Evolutionary conservation across 2,329 filamentous ascomycete species (phyloP).

Genomic region (Paraphaeosphaeria minitans): DNA sequence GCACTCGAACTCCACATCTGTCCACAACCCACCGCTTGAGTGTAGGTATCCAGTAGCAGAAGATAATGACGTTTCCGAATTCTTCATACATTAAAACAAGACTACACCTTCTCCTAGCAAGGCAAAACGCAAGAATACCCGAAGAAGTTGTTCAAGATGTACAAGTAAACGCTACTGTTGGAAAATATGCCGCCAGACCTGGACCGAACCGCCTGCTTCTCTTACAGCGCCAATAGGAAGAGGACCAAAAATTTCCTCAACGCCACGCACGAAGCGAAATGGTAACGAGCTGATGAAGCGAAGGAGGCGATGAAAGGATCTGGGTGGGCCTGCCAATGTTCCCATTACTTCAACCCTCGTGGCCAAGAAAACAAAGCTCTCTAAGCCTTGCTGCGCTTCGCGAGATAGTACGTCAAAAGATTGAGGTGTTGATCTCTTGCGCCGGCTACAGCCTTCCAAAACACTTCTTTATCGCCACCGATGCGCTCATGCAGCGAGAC

Average conservation of each 20-base stretch:
- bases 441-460: slow-evolving; percentile 70
- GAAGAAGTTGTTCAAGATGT: not conserved
- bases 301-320: not conserved
- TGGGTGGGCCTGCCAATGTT: not conserved
- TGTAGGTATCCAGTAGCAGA: not conserved
- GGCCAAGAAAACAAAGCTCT: slow-evolving; percentile 5
- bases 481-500: slow-evolving; percentile 67
- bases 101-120: slow-evolving; percentile 1
- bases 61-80: not conserved
- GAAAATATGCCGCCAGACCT: not conserved
- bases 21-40: not conserved
- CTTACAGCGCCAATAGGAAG: not conserved
- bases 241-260: not conserved
- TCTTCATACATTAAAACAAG: slow-evolving; percentile 10
- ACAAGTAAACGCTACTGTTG: not conserved
- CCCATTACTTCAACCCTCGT: not conserved
- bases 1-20: not conserved
- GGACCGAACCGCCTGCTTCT: slow-evolving; percentile 11
- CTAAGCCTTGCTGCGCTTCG: slow-evolving; percentile 47
- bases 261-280: not conserved
- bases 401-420: slow-evolving; percentile 80
- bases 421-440: slow-evolving; percentile 76
- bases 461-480: slow-evolving; percentile 52
- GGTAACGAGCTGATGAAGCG: not conserved
- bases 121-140: not conserved